A percentile compares a stretch with the other conserved stretches of the same genome.
These are phyloP conservation scores for Moesziomyces aphidis DNA, from an alignment of 1,284 basidiomycete genomes.

Conservation along the genomic window DNA sequence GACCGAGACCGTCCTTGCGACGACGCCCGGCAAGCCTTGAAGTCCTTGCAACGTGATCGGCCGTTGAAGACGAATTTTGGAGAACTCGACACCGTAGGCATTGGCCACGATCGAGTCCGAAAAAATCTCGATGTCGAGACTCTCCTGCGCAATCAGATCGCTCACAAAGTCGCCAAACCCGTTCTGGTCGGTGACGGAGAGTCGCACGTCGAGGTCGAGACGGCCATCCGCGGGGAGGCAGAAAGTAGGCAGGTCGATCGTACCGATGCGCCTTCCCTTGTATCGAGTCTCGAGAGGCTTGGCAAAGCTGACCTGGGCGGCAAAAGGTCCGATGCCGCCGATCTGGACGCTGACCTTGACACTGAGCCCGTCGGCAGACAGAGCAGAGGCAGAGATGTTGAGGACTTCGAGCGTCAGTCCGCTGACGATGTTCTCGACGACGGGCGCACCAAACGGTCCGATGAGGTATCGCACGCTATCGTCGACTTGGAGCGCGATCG, in stretches of 20 bases:
- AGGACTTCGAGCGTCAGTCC: conserved; percentile 73
- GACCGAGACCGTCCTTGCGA: conserved; percentile 75
- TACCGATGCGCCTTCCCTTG: conserved; percentile 76
- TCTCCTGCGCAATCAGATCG: conserved; percentile 76
- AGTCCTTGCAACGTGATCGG: conserved; percentile 77
- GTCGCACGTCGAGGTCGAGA: conserved; percentile 70
- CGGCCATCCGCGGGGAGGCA: conserved; percentile 77
- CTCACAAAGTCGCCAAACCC: conserved; percentile 76
- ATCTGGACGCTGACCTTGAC: conserved; percentile 68
- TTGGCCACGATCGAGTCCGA: conserved; percentile 74
- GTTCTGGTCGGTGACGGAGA: conserved; percentile 56
- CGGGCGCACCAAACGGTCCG: conserved; percentile 72
- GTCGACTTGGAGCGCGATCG: conserved; percentile 76
- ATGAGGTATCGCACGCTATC: conserved; percentile 76
- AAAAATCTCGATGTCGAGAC: conserved; percentile 78
- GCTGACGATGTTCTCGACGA: conserved; percentile 77
- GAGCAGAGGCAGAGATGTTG: conserved; percentile 75
- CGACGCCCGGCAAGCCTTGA: conserved; percentile 73
- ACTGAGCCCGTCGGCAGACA: conserved; percentile 45
- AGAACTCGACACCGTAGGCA: conserved; percentile 78
- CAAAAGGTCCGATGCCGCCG: conserved; percentile 69
- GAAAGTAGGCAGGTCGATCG: conserved; percentile 75
- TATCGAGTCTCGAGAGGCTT: conserved; percentile 73
- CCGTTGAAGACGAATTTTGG: conserved; percentile 76
- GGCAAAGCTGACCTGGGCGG: conserved; percentile 69